Percentiles rank a stretch among this genome's conserved stretches.
These are phyloP conservation scores for Rhododendron henanense DNA, from an alignment of 148 eudicot species.

Conservation along the genomic window DNA sequence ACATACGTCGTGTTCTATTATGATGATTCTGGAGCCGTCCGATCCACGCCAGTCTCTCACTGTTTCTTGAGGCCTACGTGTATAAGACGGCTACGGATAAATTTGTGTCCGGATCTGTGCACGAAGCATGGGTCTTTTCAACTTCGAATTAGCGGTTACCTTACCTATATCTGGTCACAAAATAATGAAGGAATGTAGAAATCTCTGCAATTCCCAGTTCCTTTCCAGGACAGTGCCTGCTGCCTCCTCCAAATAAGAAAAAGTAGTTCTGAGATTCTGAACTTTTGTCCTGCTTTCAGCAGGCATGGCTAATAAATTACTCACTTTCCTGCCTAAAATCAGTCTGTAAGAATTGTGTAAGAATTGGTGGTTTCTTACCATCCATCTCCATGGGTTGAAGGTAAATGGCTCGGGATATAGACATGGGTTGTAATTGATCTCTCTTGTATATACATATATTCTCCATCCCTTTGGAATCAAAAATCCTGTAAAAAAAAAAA, in stretches of 20 bases:
- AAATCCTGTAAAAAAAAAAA: slow-evolving; percentile 53
- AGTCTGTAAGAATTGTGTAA: neutral
- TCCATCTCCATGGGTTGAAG: slow-evolving; percentile 99
- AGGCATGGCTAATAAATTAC: neutral
- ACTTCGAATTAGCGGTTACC: neutral
- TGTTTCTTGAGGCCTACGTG: neutral
- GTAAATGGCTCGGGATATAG: slow-evolving; percentile 73
- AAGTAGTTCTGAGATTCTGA: slow-evolving; percentile 61
- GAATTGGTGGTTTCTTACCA: slow-evolving; percentile 40
- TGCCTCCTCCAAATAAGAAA: slow-evolving; percentile 88
- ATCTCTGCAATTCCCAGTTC: slow-evolving; percentile 90
- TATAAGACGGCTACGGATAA: neutral
- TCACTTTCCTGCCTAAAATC: neutral
- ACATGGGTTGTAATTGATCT: slow-evolving; percentile 77
- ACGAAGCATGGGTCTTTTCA: neutral
- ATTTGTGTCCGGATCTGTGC: neutral
- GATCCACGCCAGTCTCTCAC: neutral
- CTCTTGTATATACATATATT: slow-evolving; percentile 91
- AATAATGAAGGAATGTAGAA: slow-evolving; percentile 90
- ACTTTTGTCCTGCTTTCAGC: slow-evolving; percentile 52
- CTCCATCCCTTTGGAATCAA: slow-evolving; percentile 92
- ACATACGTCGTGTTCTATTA: neutral
- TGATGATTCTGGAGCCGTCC: neutral
- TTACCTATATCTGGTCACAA: slow-evolving; percentile 79
- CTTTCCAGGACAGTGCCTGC: slow-evolving; percentile 94